Evolutionary conservation across 257 asterid genomes (phyloP).

Genomic region (Nicotiana obtusifolia): DNA sequence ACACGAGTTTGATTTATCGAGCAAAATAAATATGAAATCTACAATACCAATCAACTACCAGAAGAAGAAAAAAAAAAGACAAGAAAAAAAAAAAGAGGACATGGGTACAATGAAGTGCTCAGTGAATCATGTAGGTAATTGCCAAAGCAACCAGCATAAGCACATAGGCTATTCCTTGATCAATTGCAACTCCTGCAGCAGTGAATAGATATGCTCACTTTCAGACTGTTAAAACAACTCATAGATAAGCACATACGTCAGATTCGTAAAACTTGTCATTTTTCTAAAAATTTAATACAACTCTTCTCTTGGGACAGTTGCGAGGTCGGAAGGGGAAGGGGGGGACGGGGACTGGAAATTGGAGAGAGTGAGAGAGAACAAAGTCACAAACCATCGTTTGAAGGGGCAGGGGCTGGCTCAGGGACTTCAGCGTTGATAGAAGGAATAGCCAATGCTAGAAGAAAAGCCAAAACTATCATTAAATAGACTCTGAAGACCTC

Average conservation of each 20-base stretch:
- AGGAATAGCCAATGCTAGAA: conserved; percentile 5
- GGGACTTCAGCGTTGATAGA: not conserved
- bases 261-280: too few species aligned
- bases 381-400: not conserved
- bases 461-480: not conserved
- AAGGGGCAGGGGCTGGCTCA: conserved; percentile 1
- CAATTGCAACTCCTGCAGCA: conserved; percentile 11
- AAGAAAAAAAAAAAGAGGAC: too few species aligned
- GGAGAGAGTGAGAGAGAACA: too few species aligned
- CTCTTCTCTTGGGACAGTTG: too few species aligned
- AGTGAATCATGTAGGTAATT: conserved; percentile 11
- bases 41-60: too few species aligned
- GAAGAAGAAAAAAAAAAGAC: too few species aligned
- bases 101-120: not conserved
- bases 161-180: conserved; percentile 13
- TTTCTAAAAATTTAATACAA: too few species aligned
- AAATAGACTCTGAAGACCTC: not conserved
- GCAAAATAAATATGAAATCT: too few species aligned
- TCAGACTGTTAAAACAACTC: not conserved
- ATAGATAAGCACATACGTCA: too few species aligned
- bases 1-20: not conserved
- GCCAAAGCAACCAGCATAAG: conserved; percentile 14
- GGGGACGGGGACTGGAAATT: too few species aligned
- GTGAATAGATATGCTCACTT: not conserved
- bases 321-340: too few species aligned